phyloP scores from a whole-genome alignment of 2,329 filamentous ascomycete species.

The Colletotrichum scovillei region DNA sequence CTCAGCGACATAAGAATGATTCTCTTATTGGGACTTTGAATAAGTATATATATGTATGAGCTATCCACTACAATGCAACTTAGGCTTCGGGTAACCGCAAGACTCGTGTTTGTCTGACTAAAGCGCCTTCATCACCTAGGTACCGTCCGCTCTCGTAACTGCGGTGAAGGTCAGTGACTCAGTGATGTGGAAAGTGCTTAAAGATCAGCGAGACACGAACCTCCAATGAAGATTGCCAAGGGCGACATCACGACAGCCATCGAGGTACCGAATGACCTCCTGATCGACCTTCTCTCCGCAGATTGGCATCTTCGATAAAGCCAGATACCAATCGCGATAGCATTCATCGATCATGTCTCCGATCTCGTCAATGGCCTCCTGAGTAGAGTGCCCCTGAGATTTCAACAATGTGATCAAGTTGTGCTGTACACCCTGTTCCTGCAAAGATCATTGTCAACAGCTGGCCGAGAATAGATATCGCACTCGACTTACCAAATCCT shows the following conservation, averaged over 20 bases:
- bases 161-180: not conserved
- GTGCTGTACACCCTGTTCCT: not conserved
- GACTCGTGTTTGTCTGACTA: not conserved
- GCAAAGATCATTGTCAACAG: not conserved
- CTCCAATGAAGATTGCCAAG: not conserved
- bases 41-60: no score
- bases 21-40: not conserved
- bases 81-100: not conserved
- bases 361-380: constrained; percentile 5
- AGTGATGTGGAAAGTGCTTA: not conserved
- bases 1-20: not conserved
- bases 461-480: no score
- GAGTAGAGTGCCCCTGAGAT: not conserved
- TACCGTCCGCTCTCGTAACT: not conserved
- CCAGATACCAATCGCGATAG: constrained; percentile 9
- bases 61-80: no score
- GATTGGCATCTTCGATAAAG: constrained; percentile 5
- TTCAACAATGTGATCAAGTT: not conserved
- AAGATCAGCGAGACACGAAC: not conserved
- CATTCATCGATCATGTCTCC: constrained; percentile 16
- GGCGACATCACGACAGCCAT: not conserved
- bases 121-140: not conserved
- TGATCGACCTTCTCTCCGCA: not conserved
- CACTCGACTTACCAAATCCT: not conserved
- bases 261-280: not conserved